Evolutionary conservation across 208 protist genomes (phyloP), one percentile per base, ranked within the genome.

Genomic region (Leishmania major): DNA sequence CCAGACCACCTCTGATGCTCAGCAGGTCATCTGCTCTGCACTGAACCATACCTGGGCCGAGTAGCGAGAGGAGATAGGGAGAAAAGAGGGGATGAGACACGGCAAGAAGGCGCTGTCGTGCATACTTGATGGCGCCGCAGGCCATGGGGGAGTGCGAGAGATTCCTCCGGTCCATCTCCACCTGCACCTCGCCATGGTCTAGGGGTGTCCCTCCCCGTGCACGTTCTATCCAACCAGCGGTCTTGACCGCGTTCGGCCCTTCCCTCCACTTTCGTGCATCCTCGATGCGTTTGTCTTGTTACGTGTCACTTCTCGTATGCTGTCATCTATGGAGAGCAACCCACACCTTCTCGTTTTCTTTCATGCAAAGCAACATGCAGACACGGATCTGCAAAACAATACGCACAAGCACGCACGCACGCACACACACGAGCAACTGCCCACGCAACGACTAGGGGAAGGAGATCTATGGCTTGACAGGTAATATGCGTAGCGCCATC

Each of bases 281-380:
- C 28, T 55, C n/a, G 25, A 22, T 15, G 3, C 17, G 3, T 31
- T 74, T 74, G 19, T 53, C 69, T 35, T 53, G 7, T 8, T 74
- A 17, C 40, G 28, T 43, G 31, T 37, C 45, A 55, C 45, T 17
- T 35, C 45, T 31, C 40, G 1, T 53, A 37, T 19, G 40, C 28
- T 31, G 40, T 53, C 35, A 74, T 74, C 69, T 74, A 74, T 19
- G 25, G 67, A 74, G 28, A 74, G 69, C 43, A 53, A 22, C 31
- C 8, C 25, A 7, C 37, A 8, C 45, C 8, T 31, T 13, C 35
- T 55, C 1, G 22, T 7, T 73, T 49, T 73, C 40, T 73, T 74
- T 31, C 45, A 37, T 3, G n/a, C 75, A 70, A 15, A 37, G 19
- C 3, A 31, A 40, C 72, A 62, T 2, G 35, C 19, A 60, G 28